Base-by-base conservation (phyloP, 2,329 filamentous ascomycete species). In the Trichoderma semiorbis region DNA sequence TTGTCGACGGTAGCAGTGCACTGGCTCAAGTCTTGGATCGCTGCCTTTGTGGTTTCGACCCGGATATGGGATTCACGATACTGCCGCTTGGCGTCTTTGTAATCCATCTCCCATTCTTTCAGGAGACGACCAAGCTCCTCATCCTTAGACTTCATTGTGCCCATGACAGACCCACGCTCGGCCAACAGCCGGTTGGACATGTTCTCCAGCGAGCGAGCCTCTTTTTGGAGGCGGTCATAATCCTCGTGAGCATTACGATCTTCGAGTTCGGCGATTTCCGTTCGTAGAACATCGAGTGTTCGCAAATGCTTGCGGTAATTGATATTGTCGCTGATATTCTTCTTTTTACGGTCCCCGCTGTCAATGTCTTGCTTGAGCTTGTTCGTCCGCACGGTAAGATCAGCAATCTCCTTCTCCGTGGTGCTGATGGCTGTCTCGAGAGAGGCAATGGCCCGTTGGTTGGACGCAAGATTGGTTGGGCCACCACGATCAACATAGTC, bases 31-130 rank as follows among this genome's bases (percentile, higher is more conserved):
- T 99, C 96, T 71, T 97, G 94, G 69, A 97, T 93, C 3, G 94
- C 95, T 4, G 95, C 95, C 81, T 95, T 97, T 63, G 94, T 98
- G 0, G 95, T 97, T 83, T 91, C 93, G 1, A 97, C 93, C 76
- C 92, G 92, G 83, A 98, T 94, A 80, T 97, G 93, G 7, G 92
- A 89, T 83, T 97, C 91, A 76, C 94, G 93, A 83, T 95, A 98
- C 76, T 93, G 92, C 53, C 85, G 81, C 57, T 91, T 91, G 14
- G 95, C 94, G 78, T 95, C 89, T 78, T 94, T 91, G 84, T 97
- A 98, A 75, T 98, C 92, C 11, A 91, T 90, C 63, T 97, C 88
- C 88, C 92, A 99, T 76, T 97, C 93, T 12, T 88, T 84, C 30
- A 94, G 81, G n/a, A 95, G 85, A 70, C 92, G 87, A 66, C 84